phyloP scores from a whole-genome alignment of 169 alveolate genomes.

The Plasmodium vinckei region DNA sequence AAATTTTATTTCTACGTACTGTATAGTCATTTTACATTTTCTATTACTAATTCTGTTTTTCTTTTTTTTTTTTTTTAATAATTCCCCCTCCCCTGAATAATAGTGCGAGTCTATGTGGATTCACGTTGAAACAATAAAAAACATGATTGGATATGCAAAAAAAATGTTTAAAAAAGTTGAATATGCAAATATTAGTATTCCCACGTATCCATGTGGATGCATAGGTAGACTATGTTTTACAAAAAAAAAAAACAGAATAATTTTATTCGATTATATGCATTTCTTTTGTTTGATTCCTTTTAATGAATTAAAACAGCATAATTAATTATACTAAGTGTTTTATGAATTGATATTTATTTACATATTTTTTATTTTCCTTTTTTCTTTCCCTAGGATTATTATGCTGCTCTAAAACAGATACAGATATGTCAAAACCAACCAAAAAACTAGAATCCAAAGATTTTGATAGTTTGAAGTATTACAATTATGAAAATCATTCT shows the following conservation, averaged over 20 bases:
- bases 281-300: no score
- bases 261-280: no score
- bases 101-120: slow-evolving; percentile 76
- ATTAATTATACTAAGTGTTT: no score
- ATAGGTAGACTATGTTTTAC: slow-evolving; percentile 22
- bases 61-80: not conserved
- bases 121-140: slow-evolving; percentile 65
- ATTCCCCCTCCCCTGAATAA: not conserved
- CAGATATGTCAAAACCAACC: slow-evolving; percentile 55
- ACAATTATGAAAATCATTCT: slow-evolving; percentile 56
- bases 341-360: no score
- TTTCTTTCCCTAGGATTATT: slow-evolving; percentile 22
- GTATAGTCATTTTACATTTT: not conserved
- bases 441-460: slow-evolving; percentile 45
- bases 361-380: not conserved
- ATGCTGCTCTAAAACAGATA: slow-evolving; percentile 68
- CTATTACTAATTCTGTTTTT: not conserved
- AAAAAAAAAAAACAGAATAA: no score
- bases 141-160: slow-evolving; percentile 58
- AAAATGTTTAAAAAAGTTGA: slow-evolving; percentile 71
- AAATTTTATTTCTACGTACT: not conserved
- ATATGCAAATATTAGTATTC: slow-evolving; percentile 73
- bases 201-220: slow-evolving; percentile 78
- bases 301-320: no score
- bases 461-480: slow-evolving; percentile 32